Evolutionary conservation across 352 stramenopile genomes (phyloP), one percentile per base, ranked within the genome.

Genomic region (Hyaloperonospora arabidopsidis): DNA sequence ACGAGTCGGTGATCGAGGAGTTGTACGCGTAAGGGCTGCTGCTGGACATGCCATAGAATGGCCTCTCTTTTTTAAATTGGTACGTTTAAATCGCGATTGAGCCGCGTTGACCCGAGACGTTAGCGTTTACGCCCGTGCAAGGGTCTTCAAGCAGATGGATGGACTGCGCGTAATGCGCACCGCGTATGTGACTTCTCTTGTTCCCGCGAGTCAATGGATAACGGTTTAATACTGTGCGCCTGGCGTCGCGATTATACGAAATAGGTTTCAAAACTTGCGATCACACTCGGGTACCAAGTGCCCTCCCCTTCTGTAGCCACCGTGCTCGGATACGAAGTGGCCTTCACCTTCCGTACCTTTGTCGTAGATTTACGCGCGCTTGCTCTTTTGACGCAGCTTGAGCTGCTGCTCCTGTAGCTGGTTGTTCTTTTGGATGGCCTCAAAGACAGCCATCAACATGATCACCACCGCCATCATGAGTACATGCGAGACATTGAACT

Each of bases 1-100:
- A 97, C 70, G 73, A 70, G 6, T 70, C 89, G 29, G 49, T 88
- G 28, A 91, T 98, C 44, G 89, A 97, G 22, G 59, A 64, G 34
- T 68, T 98, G 28, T 98, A 98, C 70, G 64, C 65, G 28, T 88
- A 84, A 71, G 52, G 34, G 57, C 29, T 45, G 44, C 8, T 40
- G 15, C 22, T 14, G 14, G 36, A 14, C 15, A 17, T 46, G 45
- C 49, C 53, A 52, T 57, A 54, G 46, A 47, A 28, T 43, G 54
- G 59, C 49, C 49, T 54, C 56, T 45, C 11, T 45, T 28, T 19
- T 7, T 29, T 19, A 14, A 44, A 22, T 44, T n/a, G 12, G 19
- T 44, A 14, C 15, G 15, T 41, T 5, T 8, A 32, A 32, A 8
- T 32, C 25, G 25, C 25, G 25, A 32, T 32, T 32, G 25, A 10